A percentile compares a stretch with the other conserved stretches of the same genome.
These are phyloP conservation scores for Cordyceps farinosa DNA, from an alignment of 2,329 filamentous ascomycete genomes.

Conservation along the genomic window DNA sequence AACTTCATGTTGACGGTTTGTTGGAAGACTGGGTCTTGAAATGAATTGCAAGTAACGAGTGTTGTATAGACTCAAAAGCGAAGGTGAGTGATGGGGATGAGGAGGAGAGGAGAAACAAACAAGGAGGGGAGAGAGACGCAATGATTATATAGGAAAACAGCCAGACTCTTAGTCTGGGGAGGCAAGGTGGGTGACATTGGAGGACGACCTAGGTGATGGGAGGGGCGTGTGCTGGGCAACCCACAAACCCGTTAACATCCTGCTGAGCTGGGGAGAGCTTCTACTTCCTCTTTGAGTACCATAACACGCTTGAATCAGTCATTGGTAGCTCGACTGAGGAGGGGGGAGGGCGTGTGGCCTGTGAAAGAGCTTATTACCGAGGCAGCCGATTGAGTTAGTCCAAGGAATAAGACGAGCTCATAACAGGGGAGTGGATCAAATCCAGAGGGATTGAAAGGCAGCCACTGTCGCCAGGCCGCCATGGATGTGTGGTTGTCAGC, in stretches of 20 bases:
- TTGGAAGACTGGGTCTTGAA: slow-evolving; percentile 10
- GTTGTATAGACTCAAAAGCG: slow-evolving; percentile 16
- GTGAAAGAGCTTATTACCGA: slow-evolving; percentile 16
- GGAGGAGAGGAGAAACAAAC: background rate
- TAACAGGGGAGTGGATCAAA: background rate
- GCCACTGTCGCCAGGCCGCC: background rate
- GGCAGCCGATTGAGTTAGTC: slow-evolving; percentile 11
- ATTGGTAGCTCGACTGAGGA: background rate
- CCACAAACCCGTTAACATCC: background rate
- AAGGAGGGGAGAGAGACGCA: background rate
- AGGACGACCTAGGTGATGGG: background rate
- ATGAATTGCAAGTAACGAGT: slow-evolving; percentile 16
- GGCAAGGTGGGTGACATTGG: background rate
- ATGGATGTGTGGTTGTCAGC: background rate
- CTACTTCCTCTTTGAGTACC: background rate
- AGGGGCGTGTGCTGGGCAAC: slow-evolving; percentile 2
- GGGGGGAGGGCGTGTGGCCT: slow-evolving; percentile 7
- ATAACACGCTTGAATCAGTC: background rate
- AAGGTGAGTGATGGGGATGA: slow-evolving; percentile 16
- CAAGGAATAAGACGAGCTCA: background rate
- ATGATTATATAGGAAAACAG: slow-evolving; percentile 13
- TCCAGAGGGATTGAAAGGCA: background rate
- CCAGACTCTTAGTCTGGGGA: background rate
- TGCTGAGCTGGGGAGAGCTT: background rate
- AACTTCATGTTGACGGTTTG: slow-evolving; percentile 19